Evolutionary conservation across 495 filamentous ascomycete species (phyloP).

Genomic region (Astrocystis sublimbata): DNA sequence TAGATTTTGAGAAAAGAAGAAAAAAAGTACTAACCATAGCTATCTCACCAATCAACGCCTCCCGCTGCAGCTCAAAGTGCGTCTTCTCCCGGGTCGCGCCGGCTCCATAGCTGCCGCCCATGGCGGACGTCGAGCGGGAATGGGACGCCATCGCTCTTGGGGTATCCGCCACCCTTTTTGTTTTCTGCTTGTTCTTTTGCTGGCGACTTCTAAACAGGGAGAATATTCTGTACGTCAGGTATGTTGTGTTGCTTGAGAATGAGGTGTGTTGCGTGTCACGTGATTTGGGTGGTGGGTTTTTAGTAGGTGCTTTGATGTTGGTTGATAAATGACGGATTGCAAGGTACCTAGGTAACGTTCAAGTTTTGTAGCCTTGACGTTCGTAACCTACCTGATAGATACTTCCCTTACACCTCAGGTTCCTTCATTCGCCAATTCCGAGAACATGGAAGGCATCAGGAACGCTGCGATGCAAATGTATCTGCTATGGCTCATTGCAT

Average conservation of each 20-base stretch:
- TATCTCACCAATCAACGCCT: conserved; percentile 74
- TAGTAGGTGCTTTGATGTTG: not conserved
- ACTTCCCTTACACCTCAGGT: too few species aligned
- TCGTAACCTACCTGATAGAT: too few species aligned
- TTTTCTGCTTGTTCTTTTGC: not conserved
- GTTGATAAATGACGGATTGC: not conserved
- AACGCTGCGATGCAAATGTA: too few species aligned
- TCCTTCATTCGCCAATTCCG: too few species aligned
- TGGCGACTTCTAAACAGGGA: too few species aligned
- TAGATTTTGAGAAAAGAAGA: conserved; percentile 1
- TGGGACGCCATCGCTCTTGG: conserved; percentile 35
- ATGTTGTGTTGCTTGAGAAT: not conserved
- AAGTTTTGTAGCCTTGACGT: too few species aligned
- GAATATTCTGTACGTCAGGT: too few species aligned
- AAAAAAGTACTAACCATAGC: conserved; percentile 58
- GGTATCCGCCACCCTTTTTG: too few species aligned
- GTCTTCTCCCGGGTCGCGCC: conserved; percentile 36
- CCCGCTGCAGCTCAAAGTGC: conserved; percentile 80
- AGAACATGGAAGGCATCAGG: too few species aligned
- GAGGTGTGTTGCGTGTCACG: not conserved
- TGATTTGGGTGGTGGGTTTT: too few species aligned
- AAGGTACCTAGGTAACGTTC: too few species aligned
- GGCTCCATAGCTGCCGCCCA: conserved; percentile 18
- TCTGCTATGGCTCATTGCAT: too few species aligned
- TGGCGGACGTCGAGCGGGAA: conserved; percentile 36